Conservation (phyloP, 495 filamentous ascomycete genomes). For the Parathielavia hyrcaniae region DNA sequence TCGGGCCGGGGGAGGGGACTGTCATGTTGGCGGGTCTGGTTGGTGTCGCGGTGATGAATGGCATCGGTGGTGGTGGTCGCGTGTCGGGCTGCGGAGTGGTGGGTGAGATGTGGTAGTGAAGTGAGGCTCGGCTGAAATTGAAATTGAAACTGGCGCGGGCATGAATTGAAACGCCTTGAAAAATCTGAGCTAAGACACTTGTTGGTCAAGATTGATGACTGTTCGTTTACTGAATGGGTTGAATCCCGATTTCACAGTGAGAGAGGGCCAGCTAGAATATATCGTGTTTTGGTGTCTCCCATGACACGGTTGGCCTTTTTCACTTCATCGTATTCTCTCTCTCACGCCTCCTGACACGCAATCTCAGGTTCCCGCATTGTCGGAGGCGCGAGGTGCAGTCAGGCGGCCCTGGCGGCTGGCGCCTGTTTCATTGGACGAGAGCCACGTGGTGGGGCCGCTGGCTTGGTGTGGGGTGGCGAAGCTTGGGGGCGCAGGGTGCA, state of each 20-base stretch:
- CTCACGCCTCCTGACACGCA: neutral
- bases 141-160: neutral
- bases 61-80: neutral
- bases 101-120: neutral
- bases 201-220: neutral
- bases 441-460: conserved; percentile 1
- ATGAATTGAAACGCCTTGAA: neutral
- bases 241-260: neutral
- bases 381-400: neutral
- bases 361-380: neutral
- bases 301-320: neutral
- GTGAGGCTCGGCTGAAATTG: neutral
- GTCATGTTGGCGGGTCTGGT: conserved; percentile 8
- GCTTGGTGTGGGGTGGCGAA: conserved; percentile 1
- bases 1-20: neutral
- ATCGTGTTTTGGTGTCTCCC: neutral
- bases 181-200: neutral
- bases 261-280: neutral
- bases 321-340: neutral
- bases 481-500: conserved; percentile 5
- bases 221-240: neutral
- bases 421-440: neutral
- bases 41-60: neutral
- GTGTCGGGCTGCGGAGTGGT: no score
- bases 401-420: neutral